Base-by-base conservation (phyloP, 768 basidiomycete species). In the Asterophora parasitica region DNA sequence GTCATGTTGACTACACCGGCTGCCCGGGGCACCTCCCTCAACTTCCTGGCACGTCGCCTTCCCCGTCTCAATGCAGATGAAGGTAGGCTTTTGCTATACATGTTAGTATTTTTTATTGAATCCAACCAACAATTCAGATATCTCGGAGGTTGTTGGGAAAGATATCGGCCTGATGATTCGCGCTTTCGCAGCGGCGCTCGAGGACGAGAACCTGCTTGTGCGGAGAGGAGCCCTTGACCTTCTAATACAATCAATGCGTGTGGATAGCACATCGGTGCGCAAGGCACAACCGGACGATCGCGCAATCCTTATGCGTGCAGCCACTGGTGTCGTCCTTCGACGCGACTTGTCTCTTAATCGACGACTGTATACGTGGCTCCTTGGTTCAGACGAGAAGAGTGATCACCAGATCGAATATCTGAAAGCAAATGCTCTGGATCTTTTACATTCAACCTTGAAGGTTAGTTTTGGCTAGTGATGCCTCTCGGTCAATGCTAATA, bases 151-250 rank as follows among this genome's bases (percentile, higher is more conserved):
- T 26, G 79, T 92, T 9, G 93, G 92, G 3, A 78, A 80, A 39
- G 92, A 96, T 59, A 80, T 92, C 40, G 96, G 95, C 2, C 73
- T 98, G 42, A 91, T 98, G 87, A 86, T 98, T 46, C 80, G 96
- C 38, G 95, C 91, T 0, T 91, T 97, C 51, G 76, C 92, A 2
- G 82, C 92, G 6, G 88, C 88, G 0, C 71, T 99, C n/a, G 90
- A 92, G 62, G 96, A 98, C 56, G 87, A 92, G 54, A 92, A 95
- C 56, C 73, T 94, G 13, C 78, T 99, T 17, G 96, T 98, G 15
- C 81, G 92, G 52, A 70, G 96, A 49, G 81, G 83, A 12, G 87
- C 83, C 1, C 72, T 99, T 40, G 95, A 99, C 62, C 76, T 96
- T 35, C 72, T 98, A 2, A 65, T 87, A 8, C 85, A 88, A 54